Evolutionary conservation across 305 asterid genomes (phyloP).

Genomic region (Fraxinus dipetala): DNA sequence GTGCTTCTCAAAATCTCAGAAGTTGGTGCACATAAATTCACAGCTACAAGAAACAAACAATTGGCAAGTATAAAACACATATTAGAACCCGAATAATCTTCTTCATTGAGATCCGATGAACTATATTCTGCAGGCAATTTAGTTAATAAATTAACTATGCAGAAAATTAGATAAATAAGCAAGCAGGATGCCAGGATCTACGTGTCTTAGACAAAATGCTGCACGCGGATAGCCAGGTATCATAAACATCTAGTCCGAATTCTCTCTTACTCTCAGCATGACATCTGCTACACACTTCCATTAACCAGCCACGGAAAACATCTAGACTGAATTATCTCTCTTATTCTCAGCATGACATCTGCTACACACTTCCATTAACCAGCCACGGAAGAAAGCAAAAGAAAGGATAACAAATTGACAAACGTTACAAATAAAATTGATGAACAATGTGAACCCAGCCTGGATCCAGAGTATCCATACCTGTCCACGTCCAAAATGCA

Average conservation of each 20-base stretch:
- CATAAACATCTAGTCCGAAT: background rate
- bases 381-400: background rate
- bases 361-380: background rate
- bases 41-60: background rate
- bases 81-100: background rate
- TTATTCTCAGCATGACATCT: background rate
- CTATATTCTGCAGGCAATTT: background rate
- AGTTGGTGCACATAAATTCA: background rate
- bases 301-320: background rate
- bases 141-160: slow-evolving; percentile 8
- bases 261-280: background rate
- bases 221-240: slow-evolving; percentile 3
- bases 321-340: background rate
- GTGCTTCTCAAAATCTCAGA: background rate
- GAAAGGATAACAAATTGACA: background rate
- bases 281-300: background rate
- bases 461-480: slow-evolving; percentile 5
- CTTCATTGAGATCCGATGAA: background rate
- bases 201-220: background rate
- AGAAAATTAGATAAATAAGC: background rate
- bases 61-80: background rate
- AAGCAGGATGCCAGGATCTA: background rate
- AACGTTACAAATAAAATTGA: background rate
- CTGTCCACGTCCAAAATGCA: background rate
- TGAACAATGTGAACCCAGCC: background rate